Base-by-base conservation (phyloP, 2,329 filamentous ascomycete species). In the Xylaria digitata region DNA sequence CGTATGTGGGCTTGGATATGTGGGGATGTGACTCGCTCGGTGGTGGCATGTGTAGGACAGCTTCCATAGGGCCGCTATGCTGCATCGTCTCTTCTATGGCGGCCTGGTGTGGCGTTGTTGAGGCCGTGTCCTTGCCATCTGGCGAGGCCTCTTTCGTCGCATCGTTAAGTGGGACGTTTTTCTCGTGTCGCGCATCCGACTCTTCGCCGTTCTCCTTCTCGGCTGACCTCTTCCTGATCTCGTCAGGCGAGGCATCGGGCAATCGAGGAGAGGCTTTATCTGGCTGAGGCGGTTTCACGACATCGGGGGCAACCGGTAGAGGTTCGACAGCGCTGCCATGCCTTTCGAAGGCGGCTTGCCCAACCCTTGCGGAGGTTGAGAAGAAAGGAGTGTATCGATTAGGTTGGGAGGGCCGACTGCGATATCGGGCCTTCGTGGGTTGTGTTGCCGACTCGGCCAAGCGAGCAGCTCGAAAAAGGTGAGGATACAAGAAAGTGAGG, bases 1-100 rank as follows among this genome's bases (percentile, higher is more conserved):
- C 89, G 76, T 97, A 96, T 0, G 90, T 92, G 7, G 92, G 88
- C 0, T 92, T 87, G 54, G 88, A 85, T 76, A 92, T 86, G 76
- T 94, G 89, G 4, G 90, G 90, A 23, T 72, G 71, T 23, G 66
- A 63, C 19, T 49, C 26, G 49, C 72, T 68, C n/a, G 79, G 79
- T 17, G 76, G 76, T 26, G 76, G 78, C 72, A 78, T 79, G 70
- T 80, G 77, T 4, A 83, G 72, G 5, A 88, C 83, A 1, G 83
- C 83, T 65, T 87, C 84, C 66, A 87, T 81, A 1, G 84, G 83
- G 1, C 83, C 82, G 70, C 78, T 82, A 50, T 73, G 73, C 72
- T 72, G 71, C 73, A 78, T 82, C 75, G 79, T 82, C 56, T 79
- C 78, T 56, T 81, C 77, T 3, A 79, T 72, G 45, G 76, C 74